Conservation (phyloP, 192 early-diverging fungal genomes). For the Phlyctochytrium bullatum region DNA sequence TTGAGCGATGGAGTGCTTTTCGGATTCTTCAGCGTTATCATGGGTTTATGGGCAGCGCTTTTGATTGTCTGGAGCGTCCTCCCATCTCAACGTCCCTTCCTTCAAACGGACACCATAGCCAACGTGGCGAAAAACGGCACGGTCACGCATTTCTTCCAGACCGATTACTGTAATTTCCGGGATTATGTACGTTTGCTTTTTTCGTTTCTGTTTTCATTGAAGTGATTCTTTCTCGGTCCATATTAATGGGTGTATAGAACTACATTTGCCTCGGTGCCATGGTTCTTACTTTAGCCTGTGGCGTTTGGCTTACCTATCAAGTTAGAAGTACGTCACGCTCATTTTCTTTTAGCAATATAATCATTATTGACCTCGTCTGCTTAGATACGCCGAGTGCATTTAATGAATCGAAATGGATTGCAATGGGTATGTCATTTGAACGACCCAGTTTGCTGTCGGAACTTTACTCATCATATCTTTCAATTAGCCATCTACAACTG, state of each 20-base stretch:
- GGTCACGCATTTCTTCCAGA: not conserved
- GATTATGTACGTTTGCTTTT: too few species aligned
- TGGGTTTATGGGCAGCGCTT: not conserved
- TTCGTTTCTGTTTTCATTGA: too few species aligned
- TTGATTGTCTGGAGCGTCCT: not conserved
- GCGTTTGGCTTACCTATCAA: not conserved
- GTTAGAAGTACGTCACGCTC: too few species aligned
- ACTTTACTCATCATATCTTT: too few species aligned
- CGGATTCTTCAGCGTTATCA: not conserved
- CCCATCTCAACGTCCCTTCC: not conserved
- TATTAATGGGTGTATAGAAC: too few species aligned
- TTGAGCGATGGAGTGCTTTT: not conserved
- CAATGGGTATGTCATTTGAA: too few species aligned
- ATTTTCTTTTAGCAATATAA: too few species aligned
- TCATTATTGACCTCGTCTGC: too few species aligned
- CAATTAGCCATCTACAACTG: conserved; percentile 4
- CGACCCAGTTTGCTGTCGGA: too few species aligned
- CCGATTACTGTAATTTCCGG: not conserved
- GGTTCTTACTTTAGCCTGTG: not conserved
- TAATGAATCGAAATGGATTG: conserved; percentile 2
- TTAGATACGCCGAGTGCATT: conserved; percentile 2
- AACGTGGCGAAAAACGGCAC: not conserved
- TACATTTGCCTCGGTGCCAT: conserved; percentile 5
- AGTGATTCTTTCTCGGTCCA: too few species aligned
- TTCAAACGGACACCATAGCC: not conserved